Evolutionary conservation across 2,329 filamentous ascomycete genomes (phyloP), one percentile per base, ranked within the genome.

Genomic region (Colletotrichum tabaci): DNA sequence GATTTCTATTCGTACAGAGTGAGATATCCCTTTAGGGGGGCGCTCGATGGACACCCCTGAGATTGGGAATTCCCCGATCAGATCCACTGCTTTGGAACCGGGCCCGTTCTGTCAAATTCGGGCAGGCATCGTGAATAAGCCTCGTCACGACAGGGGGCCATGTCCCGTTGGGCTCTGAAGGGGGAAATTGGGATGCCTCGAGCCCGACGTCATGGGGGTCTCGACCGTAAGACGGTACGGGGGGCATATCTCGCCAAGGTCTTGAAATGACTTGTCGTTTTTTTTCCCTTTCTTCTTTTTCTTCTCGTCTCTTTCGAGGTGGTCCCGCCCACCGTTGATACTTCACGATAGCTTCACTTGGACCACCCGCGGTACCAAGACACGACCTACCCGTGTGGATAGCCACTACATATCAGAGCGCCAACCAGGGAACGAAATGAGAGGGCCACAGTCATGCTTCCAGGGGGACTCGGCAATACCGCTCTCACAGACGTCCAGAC

Each of bases 1-100:
- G 7, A 50, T 18, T 13, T 12, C 46, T 16, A 15, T 61, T 15
- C 47, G 26, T 21, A 16, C 15, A 5, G 3, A 16, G 38, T 10
- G 2, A 2, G 21, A 56, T 56, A 67, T 61, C 18, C 46, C 18
- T 30, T 30, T 30, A 21, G 64, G 67, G 64, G 57, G 38, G 57
- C 26, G 47, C 35, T 71, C 67, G 67, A 71, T 67, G 64, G 47
- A 40, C 30, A 23, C 50, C 44, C 50, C 49, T 53, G 50, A 67
- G 49, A 67, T 58, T 46, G 13, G 63, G 58, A 71, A 71, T 67
- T 67, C 64, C 67, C 67, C 67, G 64, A 67, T 23, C 35, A n/a
- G 57, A 50, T 62, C 67, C 67, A 67, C 64, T 4, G 15, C n/a
- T 30, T 38, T 18, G 30, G 50, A 21, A n/a, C 46, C 52, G n/a